These are phyloP conservation scores for Kodamaea arcana DNA, from an alignment of 1,139 yeast genomes.

Conservation along the genomic window DNA sequence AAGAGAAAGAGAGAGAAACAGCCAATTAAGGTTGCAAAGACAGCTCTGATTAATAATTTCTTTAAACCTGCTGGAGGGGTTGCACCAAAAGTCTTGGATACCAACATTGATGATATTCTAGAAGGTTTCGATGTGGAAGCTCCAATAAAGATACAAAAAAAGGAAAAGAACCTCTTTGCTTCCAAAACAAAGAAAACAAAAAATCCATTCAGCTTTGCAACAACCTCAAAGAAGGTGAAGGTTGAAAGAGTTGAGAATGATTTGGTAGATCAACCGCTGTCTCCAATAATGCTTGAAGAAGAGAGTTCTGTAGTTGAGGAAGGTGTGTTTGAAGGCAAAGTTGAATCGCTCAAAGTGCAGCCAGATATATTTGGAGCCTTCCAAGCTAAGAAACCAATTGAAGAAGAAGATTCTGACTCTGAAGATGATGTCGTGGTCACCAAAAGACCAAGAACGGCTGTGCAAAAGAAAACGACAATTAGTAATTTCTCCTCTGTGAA, in stretches of 20 bases:
- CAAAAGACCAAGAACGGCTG: conserved; percentile 37
- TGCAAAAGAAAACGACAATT: conserved; percentile 9
- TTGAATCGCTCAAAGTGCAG: conserved; percentile 1
- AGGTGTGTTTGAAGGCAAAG: too few relatives aligned
- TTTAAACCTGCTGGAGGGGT: conserved; percentile 44
- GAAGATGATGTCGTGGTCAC: conserved; percentile 53
- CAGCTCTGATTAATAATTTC: conserved; percentile 51
- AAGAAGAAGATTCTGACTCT: conserved; percentile 21
- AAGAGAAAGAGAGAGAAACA: conserved; percentile 31
- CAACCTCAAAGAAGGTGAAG: conserved; percentile 19
- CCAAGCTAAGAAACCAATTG: conserved; percentile 1
- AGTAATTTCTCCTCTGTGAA: conserved; percentile 8
- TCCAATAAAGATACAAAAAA: conserved; percentile 19
- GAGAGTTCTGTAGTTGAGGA: neutral
- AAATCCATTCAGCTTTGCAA: conserved; percentile 25
- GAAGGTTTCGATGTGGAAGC: conserved; percentile 31
- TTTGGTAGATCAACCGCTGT: conserved; percentile 10
- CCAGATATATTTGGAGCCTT: too few relatives aligned
- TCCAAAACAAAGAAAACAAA: conserved; percentile 10
- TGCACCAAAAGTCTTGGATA: conserved; percentile 26
- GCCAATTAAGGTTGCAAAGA: conserved; percentile 41
- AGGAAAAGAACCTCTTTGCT: conserved; percentile 6
- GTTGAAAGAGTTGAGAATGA: conserved; percentile 7
- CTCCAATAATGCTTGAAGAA: conserved; percentile 8
- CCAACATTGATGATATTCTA: conserved; percentile 44